A percentile compares a stretch with the other conserved stretches of the same genome.
Evolutionary conservation across 257 asterid species (phyloP).

Genomic region (Gentiana dahurica): DNA sequence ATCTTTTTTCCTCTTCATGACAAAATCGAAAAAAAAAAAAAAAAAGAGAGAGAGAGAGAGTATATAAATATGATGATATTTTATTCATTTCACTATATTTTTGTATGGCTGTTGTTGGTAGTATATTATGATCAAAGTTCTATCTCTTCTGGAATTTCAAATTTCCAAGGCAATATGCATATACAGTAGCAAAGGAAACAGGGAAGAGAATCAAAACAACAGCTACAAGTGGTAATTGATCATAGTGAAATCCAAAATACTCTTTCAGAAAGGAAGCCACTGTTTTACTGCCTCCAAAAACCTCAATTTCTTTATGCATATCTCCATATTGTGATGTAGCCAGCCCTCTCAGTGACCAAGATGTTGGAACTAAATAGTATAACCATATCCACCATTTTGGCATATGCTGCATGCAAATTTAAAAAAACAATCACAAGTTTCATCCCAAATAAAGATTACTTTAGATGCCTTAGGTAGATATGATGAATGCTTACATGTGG

Average conservation of each 20-base stretch:
- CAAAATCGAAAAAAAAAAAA: too few relatives aligned
- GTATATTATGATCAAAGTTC: too few relatives aligned
- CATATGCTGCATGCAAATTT: too few relatives aligned
- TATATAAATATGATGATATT: too few relatives aligned
- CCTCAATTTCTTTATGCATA: neutral
- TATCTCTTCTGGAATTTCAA: too few relatives aligned
- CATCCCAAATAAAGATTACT: too few relatives aligned
- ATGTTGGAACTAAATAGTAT: neutral
- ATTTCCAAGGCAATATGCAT: neutral
- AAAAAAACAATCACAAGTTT: neutral
- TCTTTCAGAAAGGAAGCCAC: neutral
- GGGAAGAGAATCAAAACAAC: neutral
- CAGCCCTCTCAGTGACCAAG: neutral
- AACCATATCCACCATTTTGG: too few relatives aligned
- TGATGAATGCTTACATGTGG: slow-evolving; percentile 22
- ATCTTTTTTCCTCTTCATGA: too few relatives aligned
- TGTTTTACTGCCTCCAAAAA: neutral
- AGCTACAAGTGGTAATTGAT: neutral
- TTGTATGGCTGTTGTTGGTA: too few relatives aligned
- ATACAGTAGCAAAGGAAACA: neutral
- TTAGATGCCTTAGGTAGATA: too few relatives aligned
- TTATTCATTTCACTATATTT: too few relatives aligned
- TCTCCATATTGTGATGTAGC: neutral
- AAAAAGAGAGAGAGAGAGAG: too few relatives aligned
- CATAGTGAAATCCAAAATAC: neutral